phyloP scores from a whole-genome alignment of 352 stramenopile genomes.

The Phytophthora pluvialis region DNA sequence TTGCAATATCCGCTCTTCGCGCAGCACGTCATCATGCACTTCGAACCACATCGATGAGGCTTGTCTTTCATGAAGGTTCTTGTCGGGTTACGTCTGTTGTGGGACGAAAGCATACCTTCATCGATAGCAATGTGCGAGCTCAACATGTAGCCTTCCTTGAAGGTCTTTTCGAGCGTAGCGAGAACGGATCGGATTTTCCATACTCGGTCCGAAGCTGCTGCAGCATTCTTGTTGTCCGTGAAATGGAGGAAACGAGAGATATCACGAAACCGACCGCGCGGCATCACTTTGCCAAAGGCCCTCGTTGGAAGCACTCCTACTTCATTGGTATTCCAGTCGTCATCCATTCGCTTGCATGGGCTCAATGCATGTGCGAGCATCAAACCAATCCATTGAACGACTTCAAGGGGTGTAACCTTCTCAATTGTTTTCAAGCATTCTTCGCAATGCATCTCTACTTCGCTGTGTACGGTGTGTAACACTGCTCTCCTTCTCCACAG shows the following conservation, averaged over 20 bases:
- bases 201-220: neutral
- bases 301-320: neutral
- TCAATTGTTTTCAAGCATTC: neutral
- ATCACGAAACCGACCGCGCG: constrained; percentile 7
- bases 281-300: constrained; percentile 10
- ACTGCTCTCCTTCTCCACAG: neutral
- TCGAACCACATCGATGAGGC: neutral
- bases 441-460: neutral
- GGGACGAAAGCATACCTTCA: constrained; percentile 8
- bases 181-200: constrained; percentile 20
- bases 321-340: neutral
- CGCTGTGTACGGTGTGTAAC: constrained; percentile 4
- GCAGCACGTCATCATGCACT: constrained; percentile 27
- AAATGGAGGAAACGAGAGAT: constrained; percentile 15
- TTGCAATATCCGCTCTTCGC: constrained; percentile 20
- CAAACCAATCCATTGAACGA: constrained; percentile 9
- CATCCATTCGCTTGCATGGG: neutral
- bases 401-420: constrained; percentile 8
- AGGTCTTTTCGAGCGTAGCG: constrained; percentile 2
- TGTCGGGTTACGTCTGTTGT: constrained; percentile 12
- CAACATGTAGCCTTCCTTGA: constrained; percentile 4
- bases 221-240: neutral
- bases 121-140: constrained; percentile 1
- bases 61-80: constrained; percentile 10
- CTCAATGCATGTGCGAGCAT: constrained; percentile 6